Evolutionary conservation across 139 green algal genomes (phyloP), one percentile per base, ranked within the genome.

Genomic region (Chlamydomonas sp.): DNA sequence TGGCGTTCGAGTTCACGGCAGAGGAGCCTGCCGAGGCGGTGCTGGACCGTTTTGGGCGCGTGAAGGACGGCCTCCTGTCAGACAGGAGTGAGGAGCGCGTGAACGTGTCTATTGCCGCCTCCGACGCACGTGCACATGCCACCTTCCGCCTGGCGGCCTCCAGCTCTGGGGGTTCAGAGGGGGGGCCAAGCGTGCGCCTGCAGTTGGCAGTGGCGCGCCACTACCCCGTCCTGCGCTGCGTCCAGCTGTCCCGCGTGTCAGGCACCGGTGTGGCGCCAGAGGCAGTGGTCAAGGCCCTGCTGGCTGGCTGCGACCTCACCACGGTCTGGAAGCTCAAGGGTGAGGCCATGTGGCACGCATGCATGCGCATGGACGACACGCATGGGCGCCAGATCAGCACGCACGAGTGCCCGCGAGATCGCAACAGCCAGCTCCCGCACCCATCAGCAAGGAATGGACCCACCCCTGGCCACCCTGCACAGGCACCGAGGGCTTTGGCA

Each of bases 401-500:
- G n/a, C n/a, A n/a, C n/a, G n/a, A n/a, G n/a, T n/a, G n/a, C n/a
- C n/a, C n/a, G n/a, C n/a, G n/a, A n/a, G n/a, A n/a, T n/a, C n/a
- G n/a, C n/a, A n/a, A n/a, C n/a, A n/a, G n/a, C n/a, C n/a, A n/a
- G n/a, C n/a, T n/a, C n/a, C n/a, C n/a, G n/a, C n/a, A n/a, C n/a
- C n/a, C n/a, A n/a, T n/a, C n/a, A n/a, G n/a, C n/a, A n/a, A n/a
- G n/a, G n/a, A n/a, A n/a, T n/a, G n/a, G n/a, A n/a, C n/a, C n/a
- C n/a, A n/a, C n/a, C n/a, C n/a, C n/a, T n/a, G n/a, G n/a, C n/a
- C n/a, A n/a, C n/a, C n/a, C n/a, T n/a, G n/a, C n/a, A n/a, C n/a
- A n/a, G n/a, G n/a, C n/a, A n/a, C 64, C 10, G 86, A 90, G 48
- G 84, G 82, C 22, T 71, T 82, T 33, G 65, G 65, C 35, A 76